These are phyloP conservation scores for Royoungia palumana DNA, from an alignment of 768 basidiomycete species.

Conservation along the genomic window DNA sequence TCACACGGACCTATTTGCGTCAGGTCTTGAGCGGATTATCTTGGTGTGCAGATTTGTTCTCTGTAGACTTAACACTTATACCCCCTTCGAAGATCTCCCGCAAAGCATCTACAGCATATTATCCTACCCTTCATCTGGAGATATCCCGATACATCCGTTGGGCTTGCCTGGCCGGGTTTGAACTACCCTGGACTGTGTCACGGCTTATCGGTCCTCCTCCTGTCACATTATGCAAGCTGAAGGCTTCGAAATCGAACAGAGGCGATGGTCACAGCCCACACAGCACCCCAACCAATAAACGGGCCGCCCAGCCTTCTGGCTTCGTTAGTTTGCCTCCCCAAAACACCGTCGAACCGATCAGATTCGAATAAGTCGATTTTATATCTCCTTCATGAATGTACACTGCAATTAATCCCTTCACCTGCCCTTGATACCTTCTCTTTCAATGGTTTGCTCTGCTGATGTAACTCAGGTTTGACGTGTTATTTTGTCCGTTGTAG, in stretches of 20 bases:
- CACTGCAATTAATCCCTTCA: conserved; percentile 6
- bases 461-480: conserved; percentile 4
- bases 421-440: conserved; percentile 2
- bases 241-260: conserved; percentile 12
- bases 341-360: conserved; percentile 43
- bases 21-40: conserved; percentile 88
- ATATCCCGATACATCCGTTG: conserved; percentile 80
- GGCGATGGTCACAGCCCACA: conserved; percentile 17
- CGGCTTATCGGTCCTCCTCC: conserved; percentile 82
- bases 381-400: conserved; percentile 4
- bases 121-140: conserved; percentile 92
- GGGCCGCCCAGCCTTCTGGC: conserved; percentile 12
- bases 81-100: conserved; percentile 67
- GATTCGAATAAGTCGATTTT: conserved; percentile 31
- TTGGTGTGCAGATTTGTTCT: conserved; percentile 50
- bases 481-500: conserved; percentile 18
- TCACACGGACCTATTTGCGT: conserved; percentile 84
- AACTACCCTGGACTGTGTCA: conserved; percentile 78
- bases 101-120: conserved; percentile 92
- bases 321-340: conserved; percentile 37
- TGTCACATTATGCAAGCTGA: conserved; percentile 47
- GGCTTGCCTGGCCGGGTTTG: conserved; percentile 62
- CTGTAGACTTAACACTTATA: background rate
- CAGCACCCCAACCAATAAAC: conserved; percentile 26
- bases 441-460: conserved; percentile 7